Evolutionary conservation across 2,329 filamentous ascomycete species (phyloP), one percentile per base, ranked within the genome.

Genomic region (Colletotrichum eleusines): DNA sequence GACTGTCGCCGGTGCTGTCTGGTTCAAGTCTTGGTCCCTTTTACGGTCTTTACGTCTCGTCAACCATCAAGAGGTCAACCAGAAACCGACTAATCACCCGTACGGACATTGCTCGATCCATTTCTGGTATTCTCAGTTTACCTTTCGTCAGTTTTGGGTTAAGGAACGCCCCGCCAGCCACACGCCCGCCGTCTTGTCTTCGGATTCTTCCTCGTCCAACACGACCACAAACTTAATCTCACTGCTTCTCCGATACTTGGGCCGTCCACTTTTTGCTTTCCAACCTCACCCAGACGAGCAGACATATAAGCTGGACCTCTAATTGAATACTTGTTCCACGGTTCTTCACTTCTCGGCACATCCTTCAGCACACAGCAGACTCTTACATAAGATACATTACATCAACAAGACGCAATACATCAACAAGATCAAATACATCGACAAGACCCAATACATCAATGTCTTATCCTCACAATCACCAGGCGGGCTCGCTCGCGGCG

Each of bases 201-300:
- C 31, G 20, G 18, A 23, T 14, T 23, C 8, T 38, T 14, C 12
- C 12, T 38, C 20, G 12, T 35, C 53, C 53, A 55, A 2, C 12
- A 18, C 11, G n/a, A 38, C 20, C 23, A 16, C 31, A 55, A 55
- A 55, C 53, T 38, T 55, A 26, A 55, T 55, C 51, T 35, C n/a
- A 46, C 23, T 26, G 33, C 18, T 26, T 55, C 53, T 55, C 53
- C 53, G 33, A 40, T 40, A 55, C 53, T 20, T 55, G n/a, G 31
- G 20, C 23, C 20, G 9, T 28, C 51, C 5, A 12, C 51, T n/a
- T 23, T 35, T 23, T 6, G 18, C 20, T 31, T 3, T 2, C 11
- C 20, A 23, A 7, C 18, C 11, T n/a, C 31, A 31, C 1, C 16
- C 48, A 51, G 5, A 1, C n/a, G n/a, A n/a, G n/a, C 18, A 54